Percentiles rank a stretch among this genome's conserved stretches.
These are phyloP conservation scores for Agroathelia rolfsii DNA, from an alignment of 1,284 basidiomycete genomes.

Conservation along the genomic window DNA sequence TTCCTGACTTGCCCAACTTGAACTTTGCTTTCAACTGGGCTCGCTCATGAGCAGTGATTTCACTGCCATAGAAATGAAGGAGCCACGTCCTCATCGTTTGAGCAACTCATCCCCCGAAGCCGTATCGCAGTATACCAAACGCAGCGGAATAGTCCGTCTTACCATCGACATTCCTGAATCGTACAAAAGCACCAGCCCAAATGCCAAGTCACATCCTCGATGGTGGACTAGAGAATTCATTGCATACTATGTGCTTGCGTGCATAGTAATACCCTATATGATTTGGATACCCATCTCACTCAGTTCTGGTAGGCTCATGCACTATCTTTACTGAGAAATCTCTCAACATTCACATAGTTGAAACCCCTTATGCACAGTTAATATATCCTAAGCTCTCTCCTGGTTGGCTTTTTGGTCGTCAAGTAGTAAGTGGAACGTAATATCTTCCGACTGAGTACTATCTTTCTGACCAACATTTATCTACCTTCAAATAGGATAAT, in stretches of 20 bases:
- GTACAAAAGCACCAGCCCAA: slow-evolving; percentile 16
- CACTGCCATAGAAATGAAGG: slow-evolving; percentile 11
- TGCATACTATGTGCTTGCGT: slow-evolving; percentile 61
- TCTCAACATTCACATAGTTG: slow-evolving; percentile 31
- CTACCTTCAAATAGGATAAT: slow-evolving; percentile 50
- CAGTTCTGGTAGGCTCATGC: slow-evolving; percentile 32
- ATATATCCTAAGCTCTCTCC: slow-evolving; percentile 53
- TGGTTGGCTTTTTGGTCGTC: slow-evolving; percentile 62
- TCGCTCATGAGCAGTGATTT: slow-evolving; percentile 8
- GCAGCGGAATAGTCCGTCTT: slow-evolving; percentile 28
- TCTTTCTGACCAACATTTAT: slow-evolving; percentile 10
- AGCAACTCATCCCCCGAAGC: not conserved
- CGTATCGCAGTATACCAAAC: slow-evolving; percentile 3
- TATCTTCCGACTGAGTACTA: slow-evolving; percentile 1
- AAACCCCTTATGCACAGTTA: slow-evolving; percentile 63
- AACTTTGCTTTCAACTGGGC: too few relatives aligned
- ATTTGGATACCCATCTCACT: slow-evolving; percentile 71
- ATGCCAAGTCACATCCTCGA: slow-evolving; percentile 31
- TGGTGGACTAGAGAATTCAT: slow-evolving; percentile 84
- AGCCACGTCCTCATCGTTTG: slow-evolving; percentile 5
- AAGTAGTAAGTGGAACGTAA: slow-evolving; percentile 40
- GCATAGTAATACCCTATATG: slow-evolving; percentile 68
- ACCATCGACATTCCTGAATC: slow-evolving; percentile 40
- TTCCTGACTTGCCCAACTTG: too few relatives aligned
- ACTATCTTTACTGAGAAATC: slow-evolving; percentile 4